phyloP scores from a whole-genome alignment of 352 stramenopile species.

The Phytophthora podocarpi region DNA sequence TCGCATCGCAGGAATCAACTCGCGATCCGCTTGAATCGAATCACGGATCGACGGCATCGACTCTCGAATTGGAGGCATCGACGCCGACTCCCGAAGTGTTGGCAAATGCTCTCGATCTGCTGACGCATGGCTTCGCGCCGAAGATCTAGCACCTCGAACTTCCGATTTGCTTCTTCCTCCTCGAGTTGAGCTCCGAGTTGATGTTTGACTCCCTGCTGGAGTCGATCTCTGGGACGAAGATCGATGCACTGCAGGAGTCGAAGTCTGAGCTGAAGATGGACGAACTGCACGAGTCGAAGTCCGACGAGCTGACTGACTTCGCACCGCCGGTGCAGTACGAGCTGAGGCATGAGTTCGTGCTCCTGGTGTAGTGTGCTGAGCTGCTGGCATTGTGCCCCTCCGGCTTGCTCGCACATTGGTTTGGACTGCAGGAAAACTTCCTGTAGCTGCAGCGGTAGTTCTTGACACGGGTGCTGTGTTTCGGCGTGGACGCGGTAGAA shows the following conservation, averaged over 20 bases:
- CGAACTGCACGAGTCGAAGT: neutral
- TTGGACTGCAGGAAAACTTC: neutral
- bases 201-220: neutral
- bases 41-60: constrained; percentile 26
- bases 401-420: neutral
- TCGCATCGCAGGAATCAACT: constrained; percentile 29
- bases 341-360: neutral
- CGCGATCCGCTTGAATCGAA: constrained; percentile 28
- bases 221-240: neutral
- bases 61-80: constrained; percentile 16
- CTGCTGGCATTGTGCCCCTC: constrained; percentile 7
- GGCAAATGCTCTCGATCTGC: constrained; percentile 17
- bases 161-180: constrained; percentile 15
- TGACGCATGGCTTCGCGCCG: neutral
- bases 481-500: constrained; percentile 15
- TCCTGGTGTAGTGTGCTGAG: constrained; percentile 1
- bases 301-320: neutral
- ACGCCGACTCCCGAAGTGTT: constrained; percentile 19
- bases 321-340: neutral
- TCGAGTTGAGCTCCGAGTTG: neutral
- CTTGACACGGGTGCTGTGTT: constrained; percentile 16
- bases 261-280: neutral
- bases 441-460: neutral
- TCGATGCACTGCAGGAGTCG: constrained; percentile 1
- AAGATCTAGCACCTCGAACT: neutral